Evolutionary conservation across 129 eudicot species (phyloP), one percentile per base, ranked within the genome.

Genomic region (Scalesia atractyloides): DNA sequence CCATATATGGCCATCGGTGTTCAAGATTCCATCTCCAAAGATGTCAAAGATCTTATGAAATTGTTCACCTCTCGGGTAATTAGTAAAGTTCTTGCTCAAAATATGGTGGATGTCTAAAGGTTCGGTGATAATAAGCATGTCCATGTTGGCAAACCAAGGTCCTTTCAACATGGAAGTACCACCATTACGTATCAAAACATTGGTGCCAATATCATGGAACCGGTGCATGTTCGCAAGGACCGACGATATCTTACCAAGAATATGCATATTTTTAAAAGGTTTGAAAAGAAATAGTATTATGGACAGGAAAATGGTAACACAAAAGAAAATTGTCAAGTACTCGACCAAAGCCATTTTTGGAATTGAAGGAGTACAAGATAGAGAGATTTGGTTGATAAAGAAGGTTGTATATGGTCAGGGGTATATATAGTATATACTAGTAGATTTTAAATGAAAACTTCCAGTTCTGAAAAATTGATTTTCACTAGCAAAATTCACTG

Each of bases 101-200:
- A 85, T 57, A 15, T 85, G 72, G 50, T 82, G 73, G 9, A 82
- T 69, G 52, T 85, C 66, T 17, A 56, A 41, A 7, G 86, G 86
- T 36, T 82, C 70, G 46, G 80, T 48, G 4, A 86, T 85, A 18
- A 85, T 20, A 12, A 85, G 39, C 33, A 76, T 19, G 66, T 85
- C 82, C 7, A 36, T n/a, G 62, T 49, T 63, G 22, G 86, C 9
- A 17, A 77, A 63, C 68, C 75, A 48, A 7, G 71, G 57, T 7
- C 76, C 73, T 68, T 76, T 73, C 26, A 61, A 48, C 30, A 46
- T 48, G 68, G 57, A 19, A 7, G 84, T 76, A 19, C 76, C 84
- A 5, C 79, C 64, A 52, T 6, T 53, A 5, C 14, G 24, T 7
- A 52, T 59, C 24, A 83, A 7, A 10, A 72, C 0, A 3, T 19